Base-by-base conservation (phyloP, 202 grass and related monocot species). In the Zoysia matrella region DNA sequence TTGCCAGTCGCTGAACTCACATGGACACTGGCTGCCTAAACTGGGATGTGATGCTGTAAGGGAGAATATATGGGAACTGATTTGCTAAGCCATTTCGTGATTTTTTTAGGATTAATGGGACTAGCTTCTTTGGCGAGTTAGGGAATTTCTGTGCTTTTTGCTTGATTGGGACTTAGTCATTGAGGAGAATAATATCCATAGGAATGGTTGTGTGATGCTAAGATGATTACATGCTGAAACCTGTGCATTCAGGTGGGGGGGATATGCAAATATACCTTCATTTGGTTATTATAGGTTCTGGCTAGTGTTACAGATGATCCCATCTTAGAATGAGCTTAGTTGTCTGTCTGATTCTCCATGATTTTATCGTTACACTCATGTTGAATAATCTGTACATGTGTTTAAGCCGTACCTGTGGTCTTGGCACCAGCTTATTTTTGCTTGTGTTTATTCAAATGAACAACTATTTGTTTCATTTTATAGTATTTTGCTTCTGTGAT, bases 31-130 rank as follows among this genome's bases (percentile, higher is more conserved):
- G 48, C 52, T 73, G 9, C 11, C 79, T 89, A 79, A 74, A 47
- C 86, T 86, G 78, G 88, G 60, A 51, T 74, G 68, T 1, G 10
- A 6, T 6, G 5, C 46, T 45, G 4, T 71, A 2, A 57, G 18
- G 10, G 60, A 11, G 45, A 67, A 3, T 30, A 3, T 44, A 3
- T n/a, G 39, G 10, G 58, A 43, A 67, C 9, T 78, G 85, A 77
- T 82, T 76, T 65, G 0, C 77, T 47, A 18, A 11, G 11, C 11
- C 52, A 71, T 67, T 64, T 30, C 1, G 11, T 64, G 42, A 15
- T 50, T 46, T 75, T 88, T 71, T 84, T 58, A 52, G 36, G 7
- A 71, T 54, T 57, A 1, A 1, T 52, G 40, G 0, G 47, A 50
- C n/a, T 83, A 2, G 8, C 3, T 39, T n/a, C 2, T 57, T 10